Percentiles rank a stretch among this genome's conserved stretches.
These are phyloP conservation scores for Lecanicillium sp. DNA, from an alignment of 2,329 filamentous ascomycete species.

Conservation along the genomic window DNA sequence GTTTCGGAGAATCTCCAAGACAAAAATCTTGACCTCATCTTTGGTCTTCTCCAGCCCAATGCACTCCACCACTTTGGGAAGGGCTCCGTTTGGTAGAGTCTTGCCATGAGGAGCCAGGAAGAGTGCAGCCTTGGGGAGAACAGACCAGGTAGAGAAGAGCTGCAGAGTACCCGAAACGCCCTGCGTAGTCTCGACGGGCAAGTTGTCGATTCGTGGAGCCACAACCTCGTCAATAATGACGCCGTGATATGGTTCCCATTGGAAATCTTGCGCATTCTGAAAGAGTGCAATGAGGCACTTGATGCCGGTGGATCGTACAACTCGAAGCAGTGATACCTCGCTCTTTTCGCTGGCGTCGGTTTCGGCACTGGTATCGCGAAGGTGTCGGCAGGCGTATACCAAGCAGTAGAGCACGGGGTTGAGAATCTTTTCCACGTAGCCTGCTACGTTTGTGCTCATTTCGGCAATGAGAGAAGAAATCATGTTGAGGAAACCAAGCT, in stretches of 20 bases:
- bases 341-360: constrained; percentile 32
- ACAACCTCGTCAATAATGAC: constrained; percentile 69
- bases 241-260: constrained; percentile 65
- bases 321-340: constrained; percentile 53
- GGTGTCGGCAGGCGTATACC: constrained; percentile 57
- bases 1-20: constrained; percentile 67
- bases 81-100: constrained; percentile 49
- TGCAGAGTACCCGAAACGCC: constrained; percentile 77
- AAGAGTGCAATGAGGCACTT: constrained; percentile 79
- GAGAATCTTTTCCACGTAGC: constrained; percentile 61
- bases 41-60: constrained; percentile 67
- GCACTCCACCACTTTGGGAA: constrained; percentile 65
- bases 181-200: constrained; percentile 81
- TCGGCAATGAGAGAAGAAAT: constrained; percentile 79
- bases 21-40: constrained; percentile 78
- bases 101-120: constrained; percentile 48
- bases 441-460: constrained; percentile 63
- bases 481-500: constrained; percentile 90
- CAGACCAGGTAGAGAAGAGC: constrained; percentile 75
- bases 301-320: constrained; percentile 63
- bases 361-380: constrained; percentile 34
- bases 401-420: constrained; percentile 78
- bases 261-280: constrained; percentile 58
- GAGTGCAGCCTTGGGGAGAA: constrained; percentile 54
- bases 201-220: constrained; percentile 65